Evolutionary conservation across 225 moss, liverwort and hornwort species (phyloP), one percentile per base, ranked within the genome.

Genomic region (Physcomitrium patens): DNA sequence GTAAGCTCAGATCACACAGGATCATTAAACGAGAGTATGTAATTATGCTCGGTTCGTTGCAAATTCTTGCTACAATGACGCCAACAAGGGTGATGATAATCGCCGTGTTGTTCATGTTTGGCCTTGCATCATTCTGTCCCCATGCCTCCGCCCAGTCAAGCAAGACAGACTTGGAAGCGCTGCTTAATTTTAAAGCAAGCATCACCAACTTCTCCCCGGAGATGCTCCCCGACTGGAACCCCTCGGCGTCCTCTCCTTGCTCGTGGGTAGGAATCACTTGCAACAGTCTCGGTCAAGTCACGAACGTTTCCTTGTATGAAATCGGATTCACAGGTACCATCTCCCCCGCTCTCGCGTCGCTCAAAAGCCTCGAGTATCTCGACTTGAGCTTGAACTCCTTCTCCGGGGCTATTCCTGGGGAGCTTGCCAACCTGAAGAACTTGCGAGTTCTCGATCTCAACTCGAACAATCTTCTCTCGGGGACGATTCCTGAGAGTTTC

Each of bases 241-340:
- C 31, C 5, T 59, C 74, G 22, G 80, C 56, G 27, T 10, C 80
- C 17, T 79, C 79, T 18, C 70, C 77, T 44, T 91, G 91, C 69
- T 28, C 3, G 5, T 91, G 91, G 91, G 81, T 77, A 5, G 88
- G 88, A 13, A 71, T 91, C 3, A 23, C 15, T 18, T 91, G 91
- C 66, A 69, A 71, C 27, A 74, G 56, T 9, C 61, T 57, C 16
- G 55, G 41, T 46, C 55, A 75, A 42, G 80, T 91, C 9, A 84
- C 84, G 0, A 71, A 76, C 13, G 64, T 89, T 20, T 73, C 74
- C 3, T 82, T 91, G 22, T 68, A 57, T 14, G 11, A 9, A 15
- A 12, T 52, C 0, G 78, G 19, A n/a, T 52, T 77, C 14, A 24
- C 59, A 17, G 89, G 89, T 12, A 59, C 83, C 2, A 77, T 87